A percentile compares a stretch with the other conserved stretches of the same genome.
Evolutionary conservation across 2,329 filamentous ascomycete genomes (phyloP).

Genomic region (Dactylella cylindrospora): DNA sequence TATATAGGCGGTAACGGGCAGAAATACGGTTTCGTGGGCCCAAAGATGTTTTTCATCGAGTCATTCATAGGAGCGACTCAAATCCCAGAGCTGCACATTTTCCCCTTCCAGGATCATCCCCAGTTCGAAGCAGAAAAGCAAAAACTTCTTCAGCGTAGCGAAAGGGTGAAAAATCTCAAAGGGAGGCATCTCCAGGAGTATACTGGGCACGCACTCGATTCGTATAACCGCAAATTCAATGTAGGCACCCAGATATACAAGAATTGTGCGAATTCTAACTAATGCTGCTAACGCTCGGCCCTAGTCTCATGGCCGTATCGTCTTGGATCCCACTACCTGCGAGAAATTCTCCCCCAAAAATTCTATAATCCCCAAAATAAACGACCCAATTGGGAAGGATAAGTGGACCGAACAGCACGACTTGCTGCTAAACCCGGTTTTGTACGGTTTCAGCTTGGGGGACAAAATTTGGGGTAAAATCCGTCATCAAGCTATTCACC

Average conservation of each 20-base stretch:
- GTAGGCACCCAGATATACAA: not conserved
- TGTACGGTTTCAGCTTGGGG: conserved; percentile 3
- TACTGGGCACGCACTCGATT: not conserved
- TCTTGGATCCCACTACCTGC: not conserved
- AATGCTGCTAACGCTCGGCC: not conserved
- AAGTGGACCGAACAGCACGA: not conserved
- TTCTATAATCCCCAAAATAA: not conserved
- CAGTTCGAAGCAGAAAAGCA: not conserved
- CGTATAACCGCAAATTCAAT: not conserved
- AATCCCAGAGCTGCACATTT: not conserved
- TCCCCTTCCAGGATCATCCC: conserved; percentile 1
- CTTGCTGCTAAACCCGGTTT: not conserved
- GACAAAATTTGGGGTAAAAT: conserved; percentile 1
- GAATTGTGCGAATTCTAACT: not conserved
- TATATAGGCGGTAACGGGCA: not conserved
- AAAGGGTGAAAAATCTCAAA: not conserved
- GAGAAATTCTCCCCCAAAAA: not conserved
- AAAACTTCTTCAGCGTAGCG: not conserved
- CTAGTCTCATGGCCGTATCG: not conserved
- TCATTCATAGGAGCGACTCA: not conserved
- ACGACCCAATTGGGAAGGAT: not conserved
- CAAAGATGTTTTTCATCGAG: not conserved
- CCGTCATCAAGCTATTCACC: not conserved
- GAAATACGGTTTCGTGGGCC: not conserved
- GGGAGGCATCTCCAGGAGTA: not conserved